Evolutionary conservation across 495 filamentous ascomycete genomes (phyloP), one percentile per base, ranked within the genome.

Genomic region (Elaphomyces granulatus): DNA sequence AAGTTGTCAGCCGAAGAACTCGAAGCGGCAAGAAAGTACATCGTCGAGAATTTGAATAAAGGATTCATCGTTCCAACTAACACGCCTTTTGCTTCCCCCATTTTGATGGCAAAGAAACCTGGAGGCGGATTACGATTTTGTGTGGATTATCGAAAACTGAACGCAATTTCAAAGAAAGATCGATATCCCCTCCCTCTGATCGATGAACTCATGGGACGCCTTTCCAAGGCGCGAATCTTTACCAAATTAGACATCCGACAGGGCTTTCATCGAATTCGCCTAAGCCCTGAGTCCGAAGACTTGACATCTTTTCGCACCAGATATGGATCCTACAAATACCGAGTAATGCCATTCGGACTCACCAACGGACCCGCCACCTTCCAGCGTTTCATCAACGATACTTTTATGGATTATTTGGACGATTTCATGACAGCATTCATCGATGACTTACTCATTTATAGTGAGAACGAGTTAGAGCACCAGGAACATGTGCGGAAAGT

Each of bases 191-290:
- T 73, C 0, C 67, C 62, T 0, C 33, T 68, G 12, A 67, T 71
- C 15, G 34, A 63, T 9, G 56, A 75, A 36, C 52, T 54, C 0
- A 31, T 71, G 3, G 16, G 44, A 14, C 16, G 44, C 0, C 15
- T 73, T 0, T n/a, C n/a, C 0, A 44, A 42, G 26, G 49, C 51
- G 2, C 58, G 46, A 34, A 47, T 52, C 19, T 71, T 63, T 38
- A 74, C 52, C 0, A 69, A 69, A 41, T 31, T 75, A 0, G 59
- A 74, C 44, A 52, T 71, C 8, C 46, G 51, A 2, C 34, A 55
- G 20, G 59, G 51, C 0, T 70, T 63, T 36, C 47, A 72, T 36
- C 31, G 47, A 2, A 48, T 72, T 0, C 37, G 49, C 0, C 55
- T 58, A 12, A 6, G 6, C 6, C 23, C 23, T 28, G 23, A 28